Percentiles rank a stretch among this genome's conserved stretches.
These are phyloP conservation scores for Lentinula edodes DNA, from an alignment of 768 basidiomycete genomes.

Conservation along the genomic window DNA sequence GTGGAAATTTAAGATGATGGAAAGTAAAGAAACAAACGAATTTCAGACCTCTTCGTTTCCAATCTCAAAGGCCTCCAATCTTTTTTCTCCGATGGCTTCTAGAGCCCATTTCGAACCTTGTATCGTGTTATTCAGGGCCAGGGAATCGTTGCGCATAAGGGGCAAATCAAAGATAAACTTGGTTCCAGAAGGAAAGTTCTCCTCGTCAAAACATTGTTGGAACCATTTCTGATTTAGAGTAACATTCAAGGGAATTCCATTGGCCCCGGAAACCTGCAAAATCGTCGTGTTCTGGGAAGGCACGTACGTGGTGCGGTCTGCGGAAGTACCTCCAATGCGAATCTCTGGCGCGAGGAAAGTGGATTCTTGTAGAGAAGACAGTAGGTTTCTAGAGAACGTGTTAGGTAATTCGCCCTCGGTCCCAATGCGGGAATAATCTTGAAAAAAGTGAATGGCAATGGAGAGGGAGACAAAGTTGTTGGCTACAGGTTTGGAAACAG, in stretches of 20 bases:
- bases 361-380: not conserved
- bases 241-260: slow-evolving; percentile 2
- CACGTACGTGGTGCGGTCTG: slow-evolving; percentile 1
- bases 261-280: not conserved
- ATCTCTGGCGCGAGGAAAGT: not conserved
- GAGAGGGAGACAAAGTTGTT: slow-evolving; percentile 4
- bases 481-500: not conserved
- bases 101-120: not conserved
- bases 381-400: not conserved
- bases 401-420: not conserved
- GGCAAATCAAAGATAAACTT: slow-evolving; percentile 5
- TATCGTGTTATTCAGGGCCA: not conserved
- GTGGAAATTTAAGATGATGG: not conserved
- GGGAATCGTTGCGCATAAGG: slow-evolving; percentile 1
- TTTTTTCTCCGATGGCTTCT: not conserved
- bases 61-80: not conserved
- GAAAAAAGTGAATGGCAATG: slow-evolving; percentile 2
- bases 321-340: slow-evolving; percentile 2
- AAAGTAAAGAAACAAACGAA: not conserved
- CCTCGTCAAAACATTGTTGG: not conserved
- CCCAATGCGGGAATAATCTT: not conserved
- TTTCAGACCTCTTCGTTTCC: not conserved
- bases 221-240: slow-evolving; percentile 1
- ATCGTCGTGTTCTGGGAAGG: not conserved
- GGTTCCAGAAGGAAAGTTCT: not conserved